Evolutionary conservation across 192 early-diverging fungal species (phyloP).

Genomic region (Glomus cerebriforme): DNA sequence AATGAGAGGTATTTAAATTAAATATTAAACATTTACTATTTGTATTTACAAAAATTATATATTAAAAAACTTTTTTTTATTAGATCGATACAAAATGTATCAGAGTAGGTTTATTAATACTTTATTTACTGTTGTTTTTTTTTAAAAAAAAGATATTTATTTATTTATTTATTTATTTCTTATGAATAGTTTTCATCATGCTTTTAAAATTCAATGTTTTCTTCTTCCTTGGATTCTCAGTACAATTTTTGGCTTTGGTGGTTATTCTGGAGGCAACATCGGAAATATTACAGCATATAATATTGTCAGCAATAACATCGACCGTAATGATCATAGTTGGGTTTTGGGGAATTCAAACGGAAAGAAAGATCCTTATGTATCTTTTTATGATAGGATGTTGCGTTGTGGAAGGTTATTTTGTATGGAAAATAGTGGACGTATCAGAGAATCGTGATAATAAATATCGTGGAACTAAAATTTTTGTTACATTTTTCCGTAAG

Average conservation of each 20-base stretch:
- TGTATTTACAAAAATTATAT: not conserved
- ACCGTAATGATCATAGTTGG: constrained; percentile 52
- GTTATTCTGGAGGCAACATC: constrained; percentile 41
- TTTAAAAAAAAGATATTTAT: not conserved
- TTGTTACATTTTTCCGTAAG: constrained; percentile 61
- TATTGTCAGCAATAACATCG: constrained; percentile 50
- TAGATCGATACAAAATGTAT: constrained; percentile 29
- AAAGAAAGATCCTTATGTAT: constrained; percentile 57
- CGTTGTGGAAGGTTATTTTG: constrained; percentile 69
- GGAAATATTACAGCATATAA: constrained; percentile 46
- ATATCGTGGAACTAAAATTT: constrained; percentile 53
- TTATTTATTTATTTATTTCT: not conserved
- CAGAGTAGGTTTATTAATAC: constrained; percentile 9
- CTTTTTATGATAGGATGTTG: constrained; percentile 59
- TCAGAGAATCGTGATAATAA: constrained; percentile 35
- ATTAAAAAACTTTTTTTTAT: not conserved
- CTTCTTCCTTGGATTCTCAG: constrained; percentile 77
- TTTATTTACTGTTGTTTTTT: constrained; percentile 15
- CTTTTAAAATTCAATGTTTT: constrained; percentile 81
- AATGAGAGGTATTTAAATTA: constrained; percentile 58
- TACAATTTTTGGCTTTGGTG: constrained; percentile 69
- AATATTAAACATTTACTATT: not conserved
- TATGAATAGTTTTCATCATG: constrained; percentile 66
- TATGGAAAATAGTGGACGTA: constrained; percentile 66
- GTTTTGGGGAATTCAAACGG: constrained; percentile 57